phyloP scores from a whole-genome alignment of 257 asterid species.

The Catharanthus roseus region DNA sequence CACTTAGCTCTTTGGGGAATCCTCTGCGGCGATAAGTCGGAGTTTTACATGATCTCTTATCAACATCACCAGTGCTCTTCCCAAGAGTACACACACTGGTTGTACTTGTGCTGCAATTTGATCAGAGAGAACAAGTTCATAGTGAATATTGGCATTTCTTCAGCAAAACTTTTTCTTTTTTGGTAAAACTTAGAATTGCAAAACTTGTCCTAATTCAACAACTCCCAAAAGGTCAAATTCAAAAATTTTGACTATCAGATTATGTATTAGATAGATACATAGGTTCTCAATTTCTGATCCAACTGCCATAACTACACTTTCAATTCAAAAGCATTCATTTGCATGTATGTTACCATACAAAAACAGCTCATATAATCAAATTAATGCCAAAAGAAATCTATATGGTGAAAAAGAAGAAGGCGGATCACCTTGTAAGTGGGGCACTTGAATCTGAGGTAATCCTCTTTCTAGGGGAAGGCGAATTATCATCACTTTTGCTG shows the following conservation, averaged over 20 bases:
- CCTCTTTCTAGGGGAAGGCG: constrained; percentile 17
- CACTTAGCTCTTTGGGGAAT: constrained; percentile 33
- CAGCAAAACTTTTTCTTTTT: neutral
- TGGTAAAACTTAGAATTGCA: too few relatives aligned
- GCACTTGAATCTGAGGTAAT: constrained; percentile 20
- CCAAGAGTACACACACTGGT: constrained; percentile 7
- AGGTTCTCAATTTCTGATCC: neutral
- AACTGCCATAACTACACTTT: neutral
- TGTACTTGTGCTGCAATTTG: constrained; percentile 30
- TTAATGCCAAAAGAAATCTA: neutral
- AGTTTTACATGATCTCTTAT: constrained; percentile 17
- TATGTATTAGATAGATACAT: neutral
- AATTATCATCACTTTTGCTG: constrained; percentile 13
- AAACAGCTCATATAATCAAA: neutral
- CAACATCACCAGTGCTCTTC: constrained; percentile 39
- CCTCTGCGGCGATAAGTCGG: constrained; percentile 46
- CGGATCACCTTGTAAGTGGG: constrained; percentile 29
- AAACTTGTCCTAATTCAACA: neutral
- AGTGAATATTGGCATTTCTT: neutral
- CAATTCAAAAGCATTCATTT: neutral
- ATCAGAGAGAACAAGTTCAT: constrained; percentile 4
- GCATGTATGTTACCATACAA: neutral
- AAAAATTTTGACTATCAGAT: neutral
- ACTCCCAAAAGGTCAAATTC: neutral
- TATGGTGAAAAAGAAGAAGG: neutral